phyloP scores from a whole-genome alignment of 1,284 basidiomycete genomes.

The Apiotrichum porosum region DNA sequence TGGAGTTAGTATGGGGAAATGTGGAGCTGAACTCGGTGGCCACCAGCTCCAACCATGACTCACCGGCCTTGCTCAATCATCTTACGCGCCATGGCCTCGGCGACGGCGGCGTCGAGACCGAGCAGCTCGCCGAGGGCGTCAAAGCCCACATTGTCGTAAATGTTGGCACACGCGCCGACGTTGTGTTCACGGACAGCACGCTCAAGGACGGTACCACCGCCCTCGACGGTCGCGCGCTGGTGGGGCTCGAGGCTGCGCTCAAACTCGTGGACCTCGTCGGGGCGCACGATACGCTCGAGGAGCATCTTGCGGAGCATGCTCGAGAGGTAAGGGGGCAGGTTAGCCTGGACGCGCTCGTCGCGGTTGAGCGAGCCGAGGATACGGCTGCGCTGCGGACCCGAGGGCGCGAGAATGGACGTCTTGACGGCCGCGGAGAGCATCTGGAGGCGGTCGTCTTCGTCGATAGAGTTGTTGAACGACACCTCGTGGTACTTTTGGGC shows the following conservation, averaged over 20 bases:
- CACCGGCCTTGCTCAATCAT: constrained; percentile 92
- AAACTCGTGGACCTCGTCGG: constrained; percentile 83
- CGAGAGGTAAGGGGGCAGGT: constrained; percentile 50
- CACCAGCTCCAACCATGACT: constrained; percentile 10
- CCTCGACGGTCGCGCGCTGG: constrained; percentile 78
- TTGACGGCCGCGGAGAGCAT: constrained; percentile 90
- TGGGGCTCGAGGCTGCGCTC: constrained; percentile 81
- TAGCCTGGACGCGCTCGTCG: constrained; percentile 81
- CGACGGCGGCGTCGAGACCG: constrained; percentile 76
- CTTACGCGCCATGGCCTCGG: constrained; percentile 81
- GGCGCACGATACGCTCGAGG: constrained; percentile 88
- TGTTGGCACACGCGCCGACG: constrained; percentile 86
- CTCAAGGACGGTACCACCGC: constrained; percentile 87
- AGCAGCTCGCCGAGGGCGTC: constrained; percentile 76
- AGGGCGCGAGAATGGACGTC: constrained; percentile 93
- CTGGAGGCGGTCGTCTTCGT: constrained; percentile 79
- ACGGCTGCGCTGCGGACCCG: constrained; percentile 89
- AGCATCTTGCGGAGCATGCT: constrained; percentile 96
- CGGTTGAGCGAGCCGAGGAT: constrained; percentile 86
- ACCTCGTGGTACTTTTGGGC: constrained; percentile 90
- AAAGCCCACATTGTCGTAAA: constrained; percentile 93
- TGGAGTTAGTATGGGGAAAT: neutral
- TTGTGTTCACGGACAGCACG: constrained; percentile 98
- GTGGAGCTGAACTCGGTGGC: neutral
- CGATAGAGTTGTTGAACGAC: constrained; percentile 78